Evolutionary conservation across 768 basidiomycete species (phyloP), one percentile per base, ranked within the genome.

Genomic region (Neoboletus magnificus): DNA sequence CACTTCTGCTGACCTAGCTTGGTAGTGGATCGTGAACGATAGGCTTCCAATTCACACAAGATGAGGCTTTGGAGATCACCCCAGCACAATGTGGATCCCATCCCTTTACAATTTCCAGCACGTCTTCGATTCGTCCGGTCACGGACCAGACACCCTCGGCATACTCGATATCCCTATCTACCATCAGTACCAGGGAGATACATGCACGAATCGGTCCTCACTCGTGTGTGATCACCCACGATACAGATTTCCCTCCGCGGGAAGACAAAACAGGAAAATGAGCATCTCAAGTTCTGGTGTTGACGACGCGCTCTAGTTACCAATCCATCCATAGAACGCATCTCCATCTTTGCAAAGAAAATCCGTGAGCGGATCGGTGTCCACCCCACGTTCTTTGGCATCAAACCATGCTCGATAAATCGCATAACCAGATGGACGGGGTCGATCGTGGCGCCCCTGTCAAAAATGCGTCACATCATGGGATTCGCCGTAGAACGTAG

Each of bases 21-120:
- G 63, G 64, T 11, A 76, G 63, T 11, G 73, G 74, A 29, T 63
- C 59, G 49, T 76, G 76, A 10, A 76, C 64, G 30, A 71, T 58
- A 23, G 77, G 62, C 59, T 74, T 74, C 76, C 76, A 79, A 49
- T 77, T 77, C 36, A 68, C 57, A 53, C 68, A 72, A 4, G 64
- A 58, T 4, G 65, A 60, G 18, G 62, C 66, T 51, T 64, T 68
- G 29, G 55, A 58, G 13, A 64, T 57, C 30, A 59, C 45, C 4
- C 60, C 71, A 37, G 58, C 58, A 46, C 61, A 66, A 32, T 62
- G 66, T n/a, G 65, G 60, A 49, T 71, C 62, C 55, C 65, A 62
- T 32, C 48, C 66, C 33, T 66, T 55, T 9, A 66, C 62, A 15
- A 65, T 51, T 11, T 62, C 54, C 16, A 65, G 42, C 25, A 62